Evolutionary conservation across 2,329 filamentous ascomycete genomes (phyloP), one percentile per base, ranked within the genome.

Genomic region (Diaporthe nobilis): DNA sequence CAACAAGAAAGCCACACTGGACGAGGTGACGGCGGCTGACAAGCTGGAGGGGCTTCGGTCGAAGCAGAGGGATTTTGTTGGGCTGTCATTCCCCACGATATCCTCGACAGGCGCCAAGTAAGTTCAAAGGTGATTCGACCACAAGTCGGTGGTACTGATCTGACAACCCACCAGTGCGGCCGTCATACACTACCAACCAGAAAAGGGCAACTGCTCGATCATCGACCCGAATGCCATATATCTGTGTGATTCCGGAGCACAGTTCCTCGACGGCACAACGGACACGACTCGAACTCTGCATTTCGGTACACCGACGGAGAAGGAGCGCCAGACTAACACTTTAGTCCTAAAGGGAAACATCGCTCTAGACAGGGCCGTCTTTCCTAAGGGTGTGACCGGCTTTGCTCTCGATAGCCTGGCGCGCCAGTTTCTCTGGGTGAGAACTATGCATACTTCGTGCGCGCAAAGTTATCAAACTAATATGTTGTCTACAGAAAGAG

Each of bases 211-310:
- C 77, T 98, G 96, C 85, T 91, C 95, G 12, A 87, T 90, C 39
- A 95, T 99, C 79, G 95, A 99, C 79, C 95, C 95, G 0, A 91
- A 92, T 9, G 92, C 93, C 20, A 92, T 99, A 75, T 99, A 99
- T 81, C 91, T 99, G 3, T 99, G 97, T 83, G 97, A 99, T 84
- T 98, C 97, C 31, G 97, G 97, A 31, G 97, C 94, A n/a, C 97
- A 99, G 84, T 99, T 96, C 81, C 88, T 94, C 3, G 97, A 99
- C 83, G 97, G 97, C 74, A 99, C 97, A 0, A 99, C 97, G 0
- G 97, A 99, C 82, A 98, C 95, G 0, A 99, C 97, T 7, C 90
- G 97, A 57, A 99, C 97, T 0, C 87, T 98, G 53, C 97, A 99
- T 82, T 98, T 98, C 82, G 95, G 95, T 63, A 90, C 92, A 37